Evolutionary conservation across 2,329 filamentous ascomycete species (phyloP).

Genomic region (Xylogone sp.): DNA sequence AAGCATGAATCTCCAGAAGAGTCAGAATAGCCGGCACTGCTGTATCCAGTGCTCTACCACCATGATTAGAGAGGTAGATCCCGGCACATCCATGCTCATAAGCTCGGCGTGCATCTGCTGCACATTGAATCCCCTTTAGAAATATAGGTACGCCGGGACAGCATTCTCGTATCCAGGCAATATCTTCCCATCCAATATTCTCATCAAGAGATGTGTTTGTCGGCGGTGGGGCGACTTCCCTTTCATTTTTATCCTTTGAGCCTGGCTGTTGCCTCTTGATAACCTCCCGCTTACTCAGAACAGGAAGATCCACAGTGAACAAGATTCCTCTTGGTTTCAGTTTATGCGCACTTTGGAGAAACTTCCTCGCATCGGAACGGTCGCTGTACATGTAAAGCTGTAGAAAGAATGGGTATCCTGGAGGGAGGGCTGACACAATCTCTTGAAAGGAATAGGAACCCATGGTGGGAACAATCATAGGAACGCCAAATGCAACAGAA

Average conservation of each 20-base stretch:
- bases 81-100: slow-evolving; percentile 52
- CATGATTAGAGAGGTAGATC: slow-evolving; percentile 65
- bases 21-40: slow-evolving; percentile 49
- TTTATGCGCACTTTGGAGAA: not conserved
- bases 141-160: slow-evolving; percentile 38
- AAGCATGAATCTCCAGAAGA: slow-evolving; percentile 55
- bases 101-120: slow-evolving; percentile 54
- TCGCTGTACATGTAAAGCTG: slow-evolving; percentile 56
- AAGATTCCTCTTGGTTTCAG: not conserved
- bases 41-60: slow-evolving; percentile 45
- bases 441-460: not conserved
- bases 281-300: not conserved
- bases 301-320: not conserved
- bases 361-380: not conserved
- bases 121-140: slow-evolving; percentile 65
- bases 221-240: not conserved
- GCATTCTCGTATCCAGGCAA: not conserved
- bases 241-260: not conserved
- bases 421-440: not conserved
- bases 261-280: not conserved
- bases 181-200: not conserved
- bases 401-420: slow-evolving; percentile 38
- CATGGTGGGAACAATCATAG: not conserved
- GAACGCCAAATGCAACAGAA: slow-evolving; percentile 25
- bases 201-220: not conserved